Base-by-base conservation (phyloP, 441 rosid genomes). In the Erodium chrysanthum region DNA sequence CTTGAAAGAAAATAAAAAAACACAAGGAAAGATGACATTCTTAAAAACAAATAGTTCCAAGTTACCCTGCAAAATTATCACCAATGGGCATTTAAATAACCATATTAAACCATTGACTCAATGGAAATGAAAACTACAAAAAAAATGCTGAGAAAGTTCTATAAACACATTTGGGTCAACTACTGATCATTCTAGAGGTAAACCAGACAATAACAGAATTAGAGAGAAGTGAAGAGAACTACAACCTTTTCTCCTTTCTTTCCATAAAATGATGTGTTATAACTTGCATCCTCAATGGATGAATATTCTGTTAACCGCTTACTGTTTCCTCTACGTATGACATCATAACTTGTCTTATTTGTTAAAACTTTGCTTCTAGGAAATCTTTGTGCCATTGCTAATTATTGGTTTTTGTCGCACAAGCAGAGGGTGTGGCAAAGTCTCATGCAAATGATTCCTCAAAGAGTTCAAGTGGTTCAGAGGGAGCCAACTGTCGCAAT, bases 281-380 rank as follows among this genome's bases (percentile, higher is more conserved):
- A 33, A 4, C 40, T 33, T 33, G 40, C 8, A 33, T 33, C 4
- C 40, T 33, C 40, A 4, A 5, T 33, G 40, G 5, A 33, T 33
- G 40, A n/a, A 42, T 11, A 42, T 42, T 42, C 52, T n/a, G 17
- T 46, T 46, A 46, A 12, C 52, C 10, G 15, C 6, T 46, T 12
- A 46, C 12, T 50, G 21, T 50, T 50, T 50, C 9, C 20, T 10
- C 7, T 11, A 8, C 10, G 48, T 11, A 0, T 50, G 58, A 50
- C 58, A 50, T n/a, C 58, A 15, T 50, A n/a, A 50, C 21, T 50
- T 50, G 58, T 50, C 58, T 48, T 50, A n/a, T 50, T 50, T 50
- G 21, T 50, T 50, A 6, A 50, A n/a, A 15, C n/a, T 50, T 15
- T 15, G 9, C 58, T 17, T 50, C 7, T 15, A 9, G 17, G 15